These are phyloP conservation scores for Pseudogymnoascus sp. DNA, from an alignment of 2,329 filamentous ascomycete genomes.

Conservation along the genomic window DNA sequence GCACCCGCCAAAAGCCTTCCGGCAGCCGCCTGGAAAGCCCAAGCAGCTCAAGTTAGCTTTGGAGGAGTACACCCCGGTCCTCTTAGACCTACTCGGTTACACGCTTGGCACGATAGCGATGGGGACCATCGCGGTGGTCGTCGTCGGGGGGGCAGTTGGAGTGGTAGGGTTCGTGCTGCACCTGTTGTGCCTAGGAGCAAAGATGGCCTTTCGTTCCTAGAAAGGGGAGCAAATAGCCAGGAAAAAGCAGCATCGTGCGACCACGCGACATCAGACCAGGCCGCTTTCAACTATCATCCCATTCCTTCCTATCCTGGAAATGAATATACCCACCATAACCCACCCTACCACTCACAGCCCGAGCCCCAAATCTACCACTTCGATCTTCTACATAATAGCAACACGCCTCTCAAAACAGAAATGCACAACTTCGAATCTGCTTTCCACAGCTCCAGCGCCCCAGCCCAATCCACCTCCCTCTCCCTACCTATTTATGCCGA, in stretches of 20 bases:
- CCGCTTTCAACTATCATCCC: not conserved
- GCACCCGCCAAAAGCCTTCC: not conserved
- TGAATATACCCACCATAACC: not conserved
- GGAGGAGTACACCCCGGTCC: not conserved
- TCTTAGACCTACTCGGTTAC: not conserved
- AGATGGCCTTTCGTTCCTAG: not conserved
- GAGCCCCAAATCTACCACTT: not conserved
- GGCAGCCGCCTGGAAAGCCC: not conserved
- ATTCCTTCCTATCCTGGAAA: not conserved
- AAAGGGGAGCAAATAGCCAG: not conserved
- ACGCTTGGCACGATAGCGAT: not conserved
- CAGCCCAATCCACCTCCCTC: not conserved
- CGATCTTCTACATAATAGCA: not conserved
- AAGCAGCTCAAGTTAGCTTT: not conserved
- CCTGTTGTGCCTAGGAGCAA: not conserved
- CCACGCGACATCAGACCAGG: not conserved
- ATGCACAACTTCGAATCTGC: not conserved
- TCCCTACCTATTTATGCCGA: not conserved
- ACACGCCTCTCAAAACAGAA: not conserved
- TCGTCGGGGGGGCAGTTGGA: not conserved
- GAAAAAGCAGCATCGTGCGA: not conserved
- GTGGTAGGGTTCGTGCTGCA: not conserved
- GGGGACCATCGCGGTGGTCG: not conserved
- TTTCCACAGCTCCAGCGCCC: not conserved
- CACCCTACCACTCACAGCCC: not conserved